Evolutionary conservation across 2,329 filamentous ascomycete genomes (phyloP), one percentile per base, ranked within the genome.

Genomic region (Phaeoacremonium minimum): DNA sequence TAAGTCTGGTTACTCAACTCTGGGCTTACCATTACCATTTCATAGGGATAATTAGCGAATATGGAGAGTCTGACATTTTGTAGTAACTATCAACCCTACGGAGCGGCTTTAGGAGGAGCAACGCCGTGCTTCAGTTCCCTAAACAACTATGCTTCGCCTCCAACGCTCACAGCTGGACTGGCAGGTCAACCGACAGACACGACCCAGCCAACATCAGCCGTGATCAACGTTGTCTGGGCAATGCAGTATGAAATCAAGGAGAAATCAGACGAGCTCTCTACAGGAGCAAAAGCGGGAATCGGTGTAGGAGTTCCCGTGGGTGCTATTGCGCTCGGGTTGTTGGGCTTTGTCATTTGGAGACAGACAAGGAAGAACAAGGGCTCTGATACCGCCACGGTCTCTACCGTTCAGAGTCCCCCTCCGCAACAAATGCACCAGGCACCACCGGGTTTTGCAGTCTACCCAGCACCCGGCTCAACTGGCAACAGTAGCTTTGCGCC

Each of bases 201-300:
- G 7, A 18, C 41, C 15, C 47, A 46, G 33, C 47, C 50, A 11
- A 55, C 50, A 2, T 51, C 48, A 3, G 52, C 52, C 30, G 45
- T 53, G 12, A 38, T 51, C 40, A 53, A 52, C 42, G 42, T 55
- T 18, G 44, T 54, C 18, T 55, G 49, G 47, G 43, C 53, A 19
- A 51, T 52, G 48, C 43, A 44, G 22, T 55, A 48, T 31, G 22
- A 9, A n/a, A 39, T 33, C 15, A 44, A 40, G 12, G 22, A 29
- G 2, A 15, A 20, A 7, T 14, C 30, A 3, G 35, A 30, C 17
- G 40, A 37, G 3, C 50, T 77, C 6, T 69, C 70, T 2, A 52
- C 62, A 2, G 73, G 69, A 1, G 75, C 73, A 3, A 76, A 71
- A 47, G 74, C 71, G 0, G 77, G 77, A 3, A 71, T 82, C n/a